Evolutionary conservation across 2,329 filamentous ascomycete genomes (phyloP).

Genomic region (Calonectria hawksworthii): DNA sequence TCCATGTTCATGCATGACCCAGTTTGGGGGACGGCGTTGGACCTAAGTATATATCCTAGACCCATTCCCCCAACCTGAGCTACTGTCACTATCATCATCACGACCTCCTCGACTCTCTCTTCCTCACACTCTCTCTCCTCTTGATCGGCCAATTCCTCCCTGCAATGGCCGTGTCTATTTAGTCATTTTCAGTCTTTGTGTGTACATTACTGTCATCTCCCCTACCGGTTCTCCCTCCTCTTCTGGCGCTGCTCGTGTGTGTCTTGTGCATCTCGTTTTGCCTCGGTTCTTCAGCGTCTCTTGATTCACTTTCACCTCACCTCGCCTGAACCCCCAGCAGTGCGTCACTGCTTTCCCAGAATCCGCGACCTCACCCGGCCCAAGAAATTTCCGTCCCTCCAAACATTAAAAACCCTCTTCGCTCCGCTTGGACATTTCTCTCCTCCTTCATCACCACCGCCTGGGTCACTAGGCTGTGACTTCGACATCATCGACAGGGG

Average conservation of each 20-base stretch:
- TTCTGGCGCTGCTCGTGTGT: slow-evolving; percentile 41
- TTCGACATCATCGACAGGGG: slow-evolving; percentile 13
- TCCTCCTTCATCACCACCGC: slow-evolving; percentile 20
- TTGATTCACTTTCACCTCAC: slow-evolving; percentile 40
- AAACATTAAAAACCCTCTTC: slow-evolving; percentile 15
- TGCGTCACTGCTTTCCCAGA: slow-evolving; percentile 40
- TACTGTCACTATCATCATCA: slow-evolving; percentile 43
- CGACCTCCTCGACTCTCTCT: slow-evolving; percentile 44
- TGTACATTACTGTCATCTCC: slow-evolving; percentile 43
- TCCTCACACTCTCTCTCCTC: slow-evolving; percentile 31
- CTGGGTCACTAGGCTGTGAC: slow-evolving; percentile 6
- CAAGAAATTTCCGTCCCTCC: slow-evolving; percentile 25
- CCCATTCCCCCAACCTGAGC: slow-evolving; percentile 55
- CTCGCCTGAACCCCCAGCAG: slow-evolving; percentile 33
- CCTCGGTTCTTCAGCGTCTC: slow-evolving; percentile 45
- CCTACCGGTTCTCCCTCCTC: slow-evolving; percentile 35
- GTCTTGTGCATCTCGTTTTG: slow-evolving; percentile 45
- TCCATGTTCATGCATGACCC: slow-evolving; percentile 56
- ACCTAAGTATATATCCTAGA: slow-evolving; percentile 62
- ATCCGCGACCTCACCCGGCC: slow-evolving; percentile 31
- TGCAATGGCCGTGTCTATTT: slow-evolving; percentile 47
- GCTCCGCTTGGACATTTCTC: slow-evolving; percentile 32
- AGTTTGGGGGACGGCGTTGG: slow-evolving; percentile 43
- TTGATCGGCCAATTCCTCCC: slow-evolving; percentile 41
- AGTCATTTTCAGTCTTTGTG: slow-evolving; percentile 44